Base-by-base conservation (phyloP, 306 rosid species). In the Urtica urens region DNA sequence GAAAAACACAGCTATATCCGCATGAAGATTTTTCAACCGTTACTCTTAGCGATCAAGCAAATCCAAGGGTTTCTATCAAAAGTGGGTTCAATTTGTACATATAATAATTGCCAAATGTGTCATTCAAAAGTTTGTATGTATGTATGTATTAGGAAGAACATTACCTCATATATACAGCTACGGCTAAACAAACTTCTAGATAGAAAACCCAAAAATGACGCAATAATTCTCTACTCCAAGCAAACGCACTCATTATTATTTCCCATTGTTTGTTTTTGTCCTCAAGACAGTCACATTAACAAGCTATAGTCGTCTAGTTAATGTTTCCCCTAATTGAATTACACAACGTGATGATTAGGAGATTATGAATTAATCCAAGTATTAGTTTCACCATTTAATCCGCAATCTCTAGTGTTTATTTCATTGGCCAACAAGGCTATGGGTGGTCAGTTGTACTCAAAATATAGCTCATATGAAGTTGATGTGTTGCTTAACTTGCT, bases 21-120 rank as follows among this genome's bases (percentile, higher is more conserved):
- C 23, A 66, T 66, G 81, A 63, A 48, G 9, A 56, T 23, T 59
- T 67, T 62, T 67, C 81, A 71, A 67, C 72, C 51, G 63, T 55
- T 63, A 59, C 49, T 30, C 77, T 75, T 71, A 53, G 38, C 67
- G 38, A 33, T 54, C 45, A 75, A 66, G 71, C 61, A 61, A 66
- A 14, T 31, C 41, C 51, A 43, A 14, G 49, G 38, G 49, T 44
- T 44, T 11, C 28, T 44, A 23, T 44, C 49, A 3, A 39, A 53
- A 59, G 58, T 64, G 66, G 49, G 26, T 65, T 35, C 22, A 43
- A 8, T 43, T 7, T 43, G 21, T 18, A 13, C 9, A 43, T 43
- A 43, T 43, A 48, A 59, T 19, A 18, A 10, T 47, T 26, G 2
- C 16, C 12, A 45, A 27, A n/a, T 22, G 20, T 3, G 10, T 13